Conservation (phyloP, 73 alveolate species). For the Paramecium bursaria region DNA sequence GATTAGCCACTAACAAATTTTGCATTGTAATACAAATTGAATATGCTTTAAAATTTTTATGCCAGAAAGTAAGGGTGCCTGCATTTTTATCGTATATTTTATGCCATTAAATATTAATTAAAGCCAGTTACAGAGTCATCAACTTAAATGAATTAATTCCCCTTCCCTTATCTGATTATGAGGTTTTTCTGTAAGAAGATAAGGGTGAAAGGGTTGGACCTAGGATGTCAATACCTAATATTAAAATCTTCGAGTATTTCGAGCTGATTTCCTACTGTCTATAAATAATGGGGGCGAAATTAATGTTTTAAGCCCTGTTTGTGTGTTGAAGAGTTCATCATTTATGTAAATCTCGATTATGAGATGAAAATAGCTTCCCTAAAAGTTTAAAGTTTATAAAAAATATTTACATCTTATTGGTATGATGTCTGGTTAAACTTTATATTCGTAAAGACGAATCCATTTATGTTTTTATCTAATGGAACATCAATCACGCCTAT, state of each 20-base stretch:
- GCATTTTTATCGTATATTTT: conserved; percentile 41
- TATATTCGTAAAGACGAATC: conserved; percentile 13
- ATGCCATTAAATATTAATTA: conserved; percentile 19
- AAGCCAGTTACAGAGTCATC: conserved; percentile 38
- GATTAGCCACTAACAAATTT: neutral
- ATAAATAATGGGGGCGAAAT: conserved; percentile 33
- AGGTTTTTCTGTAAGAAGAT: neutral
- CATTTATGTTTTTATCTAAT: neutral
- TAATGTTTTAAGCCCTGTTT: conserved; percentile 2
- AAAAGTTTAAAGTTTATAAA: neutral
- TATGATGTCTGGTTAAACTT: conserved; percentile 40
- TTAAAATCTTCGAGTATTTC: conserved; percentile 45
- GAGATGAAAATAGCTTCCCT: conserved; percentile 53
- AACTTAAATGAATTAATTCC: neutral
- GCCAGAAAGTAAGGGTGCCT: conserved; percentile 48
- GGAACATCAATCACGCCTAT: conserved; percentile 25
- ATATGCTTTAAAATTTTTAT: conserved; percentile 5
- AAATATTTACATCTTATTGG: conserved; percentile 23
- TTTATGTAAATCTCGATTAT: conserved; percentile 14
- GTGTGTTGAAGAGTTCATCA: neutral
- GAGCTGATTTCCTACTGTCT: conserved; percentile 35
- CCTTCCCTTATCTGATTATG: conserved; percentile 26
- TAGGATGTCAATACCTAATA: neutral
- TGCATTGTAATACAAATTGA: conserved; percentile 37
- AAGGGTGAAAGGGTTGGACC: conserved; percentile 38